Percentiles rank a stretch among this genome's conserved stretches.
Conservation (phyloP, 306 rosid species). For the Acacia acuminata region DNA sequence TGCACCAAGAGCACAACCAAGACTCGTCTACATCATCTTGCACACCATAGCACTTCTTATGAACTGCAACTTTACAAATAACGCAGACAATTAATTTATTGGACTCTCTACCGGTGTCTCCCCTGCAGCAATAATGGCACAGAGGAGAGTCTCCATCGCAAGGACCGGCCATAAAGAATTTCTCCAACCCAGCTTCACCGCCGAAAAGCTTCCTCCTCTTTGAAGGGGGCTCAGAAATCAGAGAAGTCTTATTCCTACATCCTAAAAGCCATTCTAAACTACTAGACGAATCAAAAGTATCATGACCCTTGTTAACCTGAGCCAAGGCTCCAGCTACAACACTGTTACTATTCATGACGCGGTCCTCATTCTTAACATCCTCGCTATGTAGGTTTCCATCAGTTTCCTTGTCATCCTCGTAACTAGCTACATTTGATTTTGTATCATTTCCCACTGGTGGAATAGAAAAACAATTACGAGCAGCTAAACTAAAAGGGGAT, state of each 20-base stretch:
- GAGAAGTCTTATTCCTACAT: conserved; percentile 62
- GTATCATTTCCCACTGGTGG: conserved; percentile 44
- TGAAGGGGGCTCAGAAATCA: conserved; percentile 82
- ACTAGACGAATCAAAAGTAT: conserved; percentile 25
- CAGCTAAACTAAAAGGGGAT: conserved; percentile 41
- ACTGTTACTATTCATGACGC: conserved; percentile 18
- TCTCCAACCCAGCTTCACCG: conserved; percentile 86
- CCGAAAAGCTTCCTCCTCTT: conserved; percentile 90
- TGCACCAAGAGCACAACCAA: conserved; percentile 95
- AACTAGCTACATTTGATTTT: conserved; percentile 30
- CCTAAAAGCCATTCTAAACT: conserved; percentile 91
- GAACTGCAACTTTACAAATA: conserved; percentile 80
- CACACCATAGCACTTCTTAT: conserved; percentile 82
- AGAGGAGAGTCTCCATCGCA: conserved; percentile 55
- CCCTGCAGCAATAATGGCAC: conserved; percentile 82
- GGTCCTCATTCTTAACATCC: conserved; percentile 22
- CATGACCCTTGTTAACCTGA: conserved; percentile 36
- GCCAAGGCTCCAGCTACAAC: conserved; percentile 39
- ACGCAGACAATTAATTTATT: conserved; percentile 61
- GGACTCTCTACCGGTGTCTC: conserved; percentile 46
- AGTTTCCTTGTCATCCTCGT: conserved; percentile 12
- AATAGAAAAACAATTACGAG: conserved; percentile 52
- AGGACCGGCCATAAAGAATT: conserved; percentile 53
- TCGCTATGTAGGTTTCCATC: conserved; percentile 1
- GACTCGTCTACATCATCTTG: conserved; percentile 45